phyloP scores from a whole-genome alignment of 2,329 filamentous ascomycete species.

The Fusarium incarnatum region DNA sequence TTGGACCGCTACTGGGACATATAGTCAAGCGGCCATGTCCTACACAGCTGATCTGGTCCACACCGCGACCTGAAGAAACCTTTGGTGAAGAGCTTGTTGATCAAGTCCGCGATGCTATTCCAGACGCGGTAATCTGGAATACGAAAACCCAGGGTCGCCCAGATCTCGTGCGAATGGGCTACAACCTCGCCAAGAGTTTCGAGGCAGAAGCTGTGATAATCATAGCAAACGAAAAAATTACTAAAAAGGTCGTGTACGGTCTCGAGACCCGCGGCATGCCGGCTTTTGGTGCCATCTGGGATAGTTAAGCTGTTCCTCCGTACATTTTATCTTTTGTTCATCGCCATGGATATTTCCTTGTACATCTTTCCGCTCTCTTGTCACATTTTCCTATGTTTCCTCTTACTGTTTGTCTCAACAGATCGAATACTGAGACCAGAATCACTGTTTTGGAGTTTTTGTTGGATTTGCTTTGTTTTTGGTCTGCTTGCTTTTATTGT shows the following conservation, averaged over 20 bases:
- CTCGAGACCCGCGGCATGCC: conserved; percentile 74
- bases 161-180: conserved; percentile 64
- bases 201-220: conserved; percentile 77
- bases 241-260: conserved; percentile 74
- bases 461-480: background rate
- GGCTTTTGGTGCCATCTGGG: conserved; percentile 81
- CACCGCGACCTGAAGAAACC: conserved; percentile 69
- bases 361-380: conserved; percentile 1
- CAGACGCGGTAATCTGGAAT: conserved; percentile 74
- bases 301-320: conserved; percentile 55
- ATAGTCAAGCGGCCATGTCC: conserved; percentile 63
- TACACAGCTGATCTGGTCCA: conserved; percentile 76
- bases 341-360: conserved; percentile 8
- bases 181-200: conserved; percentile 67
- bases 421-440: background rate
- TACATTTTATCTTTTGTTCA: conserved; percentile 1
- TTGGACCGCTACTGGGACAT: conserved; percentile 74
- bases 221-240: conserved; percentile 76
- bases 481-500: background rate
- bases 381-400: background rate
- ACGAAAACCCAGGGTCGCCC: conserved; percentile 69
- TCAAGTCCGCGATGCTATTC: conserved; percentile 67
- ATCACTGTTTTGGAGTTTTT: conserved; percentile 6
- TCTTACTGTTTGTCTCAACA: background rate
- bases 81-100: conserved; percentile 70